Base-by-base conservation (phyloP, 2,329 filamentous ascomycete species). In the Nectriaceae sp. region DNA sequence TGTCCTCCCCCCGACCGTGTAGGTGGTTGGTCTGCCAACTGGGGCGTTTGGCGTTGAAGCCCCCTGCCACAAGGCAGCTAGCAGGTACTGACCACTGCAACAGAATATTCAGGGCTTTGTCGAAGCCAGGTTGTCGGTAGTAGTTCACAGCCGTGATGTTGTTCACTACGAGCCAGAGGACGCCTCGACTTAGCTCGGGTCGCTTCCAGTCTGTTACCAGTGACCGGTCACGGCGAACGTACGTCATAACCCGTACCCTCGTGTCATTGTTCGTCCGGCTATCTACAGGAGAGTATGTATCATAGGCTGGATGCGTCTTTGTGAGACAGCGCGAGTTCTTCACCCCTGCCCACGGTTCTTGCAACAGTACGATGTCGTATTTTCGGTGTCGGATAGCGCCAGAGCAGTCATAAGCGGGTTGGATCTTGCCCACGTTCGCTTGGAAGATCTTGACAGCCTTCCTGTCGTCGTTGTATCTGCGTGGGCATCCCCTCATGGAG, bases 21-120 rank as follows among this genome's bases (percentile, higher is more conserved):
- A n/a, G n/a, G n/a, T n/a, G n/a, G n/a, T n/a, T n/a, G n/a, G n/a
- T 50, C 41, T 58, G 49, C 55, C 49, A 58, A 19, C 38, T 41
- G 20, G 36, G 35, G 31, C 54, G 47, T 41, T 49, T 45, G 18
- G 51, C 53, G 36, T 58, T 57, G 40, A 57, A 55, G 50, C 55
- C 52, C 19, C 47, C 52, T 13, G 55, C 47, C 15, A 57, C 47
- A 11, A 57, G 45, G 29, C 49, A 52, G 29, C 43, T 39, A 19
- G 38, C 40, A 13, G 48, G 54, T 19, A 45, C n/a, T 10, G 35
- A 39, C 54, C 44, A 52, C 22, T 42, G 36, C 19, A 51, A 48
- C 19, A 56, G 40, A 20, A 41, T 40, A 20, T 56, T 42, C 11
- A 53, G 39, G 11, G 53, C 50, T 26, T 40, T 46, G 20, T 49